These are phyloP conservation scores for Hyparrhenia diplandra DNA, from an alignment of 176 grass and related monocot genomes.

Conservation along the genomic window DNA sequence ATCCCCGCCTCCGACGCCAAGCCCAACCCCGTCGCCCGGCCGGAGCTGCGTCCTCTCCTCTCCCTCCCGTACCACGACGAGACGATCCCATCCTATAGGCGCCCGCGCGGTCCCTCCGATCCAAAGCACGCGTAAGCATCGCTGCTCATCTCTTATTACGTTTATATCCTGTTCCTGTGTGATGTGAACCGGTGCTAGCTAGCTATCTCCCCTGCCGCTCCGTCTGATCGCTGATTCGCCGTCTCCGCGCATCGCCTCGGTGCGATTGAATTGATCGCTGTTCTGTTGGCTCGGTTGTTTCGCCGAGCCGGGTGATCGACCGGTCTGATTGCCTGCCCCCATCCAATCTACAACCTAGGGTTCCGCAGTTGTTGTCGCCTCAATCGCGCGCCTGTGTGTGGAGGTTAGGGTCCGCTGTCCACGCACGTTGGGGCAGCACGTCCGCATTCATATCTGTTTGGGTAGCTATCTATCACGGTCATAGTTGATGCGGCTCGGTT, in stretches of 20 bases:
- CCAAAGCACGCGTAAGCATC: not conserved
- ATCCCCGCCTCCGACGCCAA: not conserved
- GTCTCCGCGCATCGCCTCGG: not conserved
- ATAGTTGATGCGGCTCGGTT: not conserved
- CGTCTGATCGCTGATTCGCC: not conserved
- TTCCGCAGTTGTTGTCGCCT: not conserved
- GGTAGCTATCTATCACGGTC: not conserved
- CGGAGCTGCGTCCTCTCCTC: not conserved
- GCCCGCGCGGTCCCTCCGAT: not conserved
- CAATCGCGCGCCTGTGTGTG: not conserved
- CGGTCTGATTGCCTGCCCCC: not conserved
- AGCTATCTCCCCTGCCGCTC: not conserved
- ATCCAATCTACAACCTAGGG: slow-evolving; percentile 12
- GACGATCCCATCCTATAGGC: not conserved
- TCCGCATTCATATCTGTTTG: not conserved
- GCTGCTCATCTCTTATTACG: not conserved
- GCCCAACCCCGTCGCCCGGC: not conserved
- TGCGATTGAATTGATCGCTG: not conserved
- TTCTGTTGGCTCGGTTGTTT: not conserved
- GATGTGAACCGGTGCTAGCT: not conserved
- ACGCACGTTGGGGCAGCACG: not conserved
- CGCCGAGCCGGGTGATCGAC: not conserved
- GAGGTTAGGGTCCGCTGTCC: not conserved
- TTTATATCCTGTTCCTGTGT: not conserved
- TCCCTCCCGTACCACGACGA: not conserved